phyloP scores from a whole-genome alignment of 2,329 filamentous ascomycete genomes.

The Clonostachys rhizophaga region DNA sequence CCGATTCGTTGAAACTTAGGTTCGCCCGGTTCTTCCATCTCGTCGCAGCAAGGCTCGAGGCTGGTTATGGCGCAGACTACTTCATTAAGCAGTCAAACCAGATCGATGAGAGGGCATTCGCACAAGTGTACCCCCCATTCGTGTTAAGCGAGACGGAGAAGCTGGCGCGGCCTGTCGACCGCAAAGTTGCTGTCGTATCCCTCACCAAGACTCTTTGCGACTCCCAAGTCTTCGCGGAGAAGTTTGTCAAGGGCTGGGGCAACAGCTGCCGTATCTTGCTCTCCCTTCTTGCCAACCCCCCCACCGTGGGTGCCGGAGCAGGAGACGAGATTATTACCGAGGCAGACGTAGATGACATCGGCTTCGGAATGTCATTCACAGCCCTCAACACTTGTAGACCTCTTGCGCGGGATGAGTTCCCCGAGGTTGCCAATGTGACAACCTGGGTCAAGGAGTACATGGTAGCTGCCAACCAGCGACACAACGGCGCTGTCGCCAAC shows the following conservation, averaged over 20 bases:
- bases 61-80: conserved; percentile 86
- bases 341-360: conserved; percentile 89
- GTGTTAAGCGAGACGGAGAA: conserved; percentile 88
- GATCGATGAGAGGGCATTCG: conserved; percentile 76
- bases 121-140: conserved; percentile 78
- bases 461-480: conserved; percentile 69
- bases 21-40: conserved; percentile 96
- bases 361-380: conserved; percentile 93
- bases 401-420: conserved; percentile 72
- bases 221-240: conserved; percentile 75
- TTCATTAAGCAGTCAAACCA: conserved; percentile 82
- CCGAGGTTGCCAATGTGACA: conserved; percentile 74
- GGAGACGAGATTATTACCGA: conserved; percentile 78
- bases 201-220: conserved; percentile 89
- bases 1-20: conserved; percentile 79
- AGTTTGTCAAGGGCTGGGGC: conserved; percentile 85
- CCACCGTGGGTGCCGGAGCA: conserved; percentile 56
- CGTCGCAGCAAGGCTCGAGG: conserved; percentile 71
- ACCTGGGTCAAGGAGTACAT: conserved; percentile 82
- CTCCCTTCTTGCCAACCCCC: conserved; percentile 84
- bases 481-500: conserved; percentile 63
- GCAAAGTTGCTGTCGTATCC: conserved; percentile 89
- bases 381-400: conserved; percentile 86
- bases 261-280: conserved; percentile 87
- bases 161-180: conserved; percentile 79